These are phyloP conservation scores for Gonium pectorale DNA, from an alignment of 139 green algal genomes.

Conservation along the genomic window DNA sequence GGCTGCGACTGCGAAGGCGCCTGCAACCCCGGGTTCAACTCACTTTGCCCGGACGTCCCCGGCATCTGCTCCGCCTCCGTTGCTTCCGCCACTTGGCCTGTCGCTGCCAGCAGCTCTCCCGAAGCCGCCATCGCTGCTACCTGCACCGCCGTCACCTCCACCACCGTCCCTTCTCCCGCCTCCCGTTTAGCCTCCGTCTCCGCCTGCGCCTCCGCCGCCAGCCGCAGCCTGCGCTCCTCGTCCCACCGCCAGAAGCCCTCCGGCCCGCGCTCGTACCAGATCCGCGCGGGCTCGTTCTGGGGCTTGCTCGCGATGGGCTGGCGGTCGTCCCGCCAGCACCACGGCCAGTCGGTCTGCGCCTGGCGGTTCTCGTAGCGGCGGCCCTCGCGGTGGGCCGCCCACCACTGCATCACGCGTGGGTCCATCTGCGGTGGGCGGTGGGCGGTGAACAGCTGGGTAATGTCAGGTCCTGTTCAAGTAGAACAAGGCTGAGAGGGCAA, in stretches of 20 bases:
- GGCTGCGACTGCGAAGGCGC: too few species aligned
- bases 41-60: too few species aligned
- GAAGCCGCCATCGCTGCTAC: not conserved
- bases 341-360: not conserved
- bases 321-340: constrained; percentile 4
- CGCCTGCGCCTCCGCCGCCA: not conserved
- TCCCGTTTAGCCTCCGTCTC: not conserved
- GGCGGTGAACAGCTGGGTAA: too few species aligned
- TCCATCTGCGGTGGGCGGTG: not conserved
- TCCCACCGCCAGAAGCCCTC: not conserved
- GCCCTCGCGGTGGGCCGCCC: not conserved
- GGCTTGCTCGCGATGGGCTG: not conserved
- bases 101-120: not conserved
- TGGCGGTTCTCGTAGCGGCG: not conserved
- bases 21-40: too few species aligned
- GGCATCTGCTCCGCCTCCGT: not conserved
- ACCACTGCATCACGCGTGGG: not conserved
- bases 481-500: too few species aligned
- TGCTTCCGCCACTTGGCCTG: not conserved
- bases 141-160: not conserved
- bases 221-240: not conserved
- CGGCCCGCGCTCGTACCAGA: not conserved
- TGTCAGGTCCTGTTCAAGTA: too few species aligned
- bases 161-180: not conserved
- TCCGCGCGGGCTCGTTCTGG: not conserved